Evolutionary conservation across 176 grass and related monocot genomes (phyloP).

Genomic region (Dendrocalamus sinicus): DNA sequence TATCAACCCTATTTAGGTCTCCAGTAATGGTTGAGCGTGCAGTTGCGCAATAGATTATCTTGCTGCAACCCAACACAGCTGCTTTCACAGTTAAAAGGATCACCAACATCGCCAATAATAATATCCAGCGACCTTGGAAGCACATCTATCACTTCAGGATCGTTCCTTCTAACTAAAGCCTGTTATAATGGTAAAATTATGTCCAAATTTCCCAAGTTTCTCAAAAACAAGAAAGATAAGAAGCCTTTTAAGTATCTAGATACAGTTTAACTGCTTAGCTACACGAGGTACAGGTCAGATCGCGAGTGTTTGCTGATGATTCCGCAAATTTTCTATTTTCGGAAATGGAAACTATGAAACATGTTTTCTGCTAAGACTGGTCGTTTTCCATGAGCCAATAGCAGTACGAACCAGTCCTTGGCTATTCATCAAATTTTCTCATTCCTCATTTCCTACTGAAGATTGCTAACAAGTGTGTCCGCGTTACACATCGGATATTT

Average conservation of each 20-base stretch:
- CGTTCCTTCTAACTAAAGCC: constrained; percentile 90
- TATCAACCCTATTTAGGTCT: constrained; percentile 93
- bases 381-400: neutral
- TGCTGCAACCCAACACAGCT: constrained; percentile 84
- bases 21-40: constrained; percentile 92
- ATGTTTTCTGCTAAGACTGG: neutral
- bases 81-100: constrained; percentile 67
- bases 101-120: constrained; percentile 90
- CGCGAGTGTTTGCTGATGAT: neutral
- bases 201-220: neutral
- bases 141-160: constrained; percentile 84
- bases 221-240: neutral
- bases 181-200: constrained; percentile 29
- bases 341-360: neutral
- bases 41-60: constrained; percentile 97
- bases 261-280: neutral
- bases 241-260: neutral
- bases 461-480: neutral
- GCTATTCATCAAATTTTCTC: neutral
- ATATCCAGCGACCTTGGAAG: constrained; percentile 87
- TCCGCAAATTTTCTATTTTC: neutral
- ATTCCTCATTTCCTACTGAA: neutral
- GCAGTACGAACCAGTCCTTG: neutral
- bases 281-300: neutral
- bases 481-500: neutral